These are phyloP conservation scores for Fraxinus platypoda DNA, from an alignment of 305 asterid species.

Conservation along the genomic window DNA sequence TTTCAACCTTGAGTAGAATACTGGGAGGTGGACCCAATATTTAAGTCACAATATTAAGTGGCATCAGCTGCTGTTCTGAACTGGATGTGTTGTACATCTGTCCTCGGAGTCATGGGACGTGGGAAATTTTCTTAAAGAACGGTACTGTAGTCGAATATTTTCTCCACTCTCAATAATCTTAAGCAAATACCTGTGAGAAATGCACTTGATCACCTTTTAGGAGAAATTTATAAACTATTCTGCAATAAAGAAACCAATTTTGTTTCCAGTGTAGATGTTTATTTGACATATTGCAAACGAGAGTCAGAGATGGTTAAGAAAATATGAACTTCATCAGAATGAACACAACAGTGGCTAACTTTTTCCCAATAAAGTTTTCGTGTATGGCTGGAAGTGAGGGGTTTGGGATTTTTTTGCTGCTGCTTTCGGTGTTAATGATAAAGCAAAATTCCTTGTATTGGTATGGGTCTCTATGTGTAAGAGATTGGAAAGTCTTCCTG, in stretches of 20 bases:
- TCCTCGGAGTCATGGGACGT: slow-evolving; percentile 53
- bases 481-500: neutral
- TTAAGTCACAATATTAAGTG: slow-evolving; percentile 14
- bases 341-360: neutral
- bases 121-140: slow-evolving; percentile 66
- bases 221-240: neutral
- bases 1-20: slow-evolving; percentile 14
- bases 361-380: neutral
- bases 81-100: slow-evolving; percentile 48
- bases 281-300: neutral
- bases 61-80: slow-evolving; percentile 64
- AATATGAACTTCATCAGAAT: neutral
- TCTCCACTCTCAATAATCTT: slow-evolving; percentile 79
- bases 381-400: neutral
- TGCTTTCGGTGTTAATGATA: too few species aligned
- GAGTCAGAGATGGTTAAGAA: neutral
- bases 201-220: neutral
- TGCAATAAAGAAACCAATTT: neutral
- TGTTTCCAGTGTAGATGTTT: neutral
- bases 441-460: neutral
- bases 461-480: neutral
- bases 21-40: slow-evolving; percentile 15
- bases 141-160: slow-evolving; percentile 83
- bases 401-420: too few species aligned
- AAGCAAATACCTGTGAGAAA: slow-evolving; percentile 76